These are phyloP conservation scores for Kwoniella shivajii DNA, from an alignment of 1,284 basidiomycete species.

Conservation along the genomic window DNA sequence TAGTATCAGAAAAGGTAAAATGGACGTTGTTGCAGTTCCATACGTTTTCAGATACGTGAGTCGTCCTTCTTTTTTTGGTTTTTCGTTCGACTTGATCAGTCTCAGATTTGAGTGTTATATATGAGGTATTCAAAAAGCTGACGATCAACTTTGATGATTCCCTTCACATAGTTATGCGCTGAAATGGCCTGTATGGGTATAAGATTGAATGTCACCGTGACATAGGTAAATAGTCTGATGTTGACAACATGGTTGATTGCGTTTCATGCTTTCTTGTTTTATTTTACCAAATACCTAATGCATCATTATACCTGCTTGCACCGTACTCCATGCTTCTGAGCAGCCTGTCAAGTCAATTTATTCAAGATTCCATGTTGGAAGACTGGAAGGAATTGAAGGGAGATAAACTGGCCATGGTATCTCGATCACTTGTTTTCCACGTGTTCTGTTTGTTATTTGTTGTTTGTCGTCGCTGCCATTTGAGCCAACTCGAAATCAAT, in stretches of 20 bases:
- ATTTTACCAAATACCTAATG: too few species aligned
- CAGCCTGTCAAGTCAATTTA: too few species aligned
- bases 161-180: constrained; percentile 54
- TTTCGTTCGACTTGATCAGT: not conserved
- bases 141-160: not conserved
- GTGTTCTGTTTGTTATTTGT: not conserved
- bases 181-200: constrained; percentile 64
- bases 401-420: too few species aligned
- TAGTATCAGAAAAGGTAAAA: constrained; percentile 65
- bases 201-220: constrained; percentile 53
- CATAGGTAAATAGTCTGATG: constrained; percentile 17
- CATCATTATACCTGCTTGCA: too few species aligned
- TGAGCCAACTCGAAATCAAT: too few species aligned
- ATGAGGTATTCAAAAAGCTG: too few species aligned
- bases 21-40: constrained; percentile 93
- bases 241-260: not conserved
- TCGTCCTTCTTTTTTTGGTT: not conserved
- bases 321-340: too few species aligned
- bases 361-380: too few species aligned
- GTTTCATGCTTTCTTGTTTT: not conserved
- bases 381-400: too few species aligned
- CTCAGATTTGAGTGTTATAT: too few species aligned
- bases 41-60: constrained; percentile 54
- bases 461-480: too few species aligned
- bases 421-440: too few species aligned